A percentile compares a stretch with the other conserved stretches of the same genome.
phyloP scores from a whole-genome alignment of 345 rosid genomes.

The Populus simonii region DNA sequence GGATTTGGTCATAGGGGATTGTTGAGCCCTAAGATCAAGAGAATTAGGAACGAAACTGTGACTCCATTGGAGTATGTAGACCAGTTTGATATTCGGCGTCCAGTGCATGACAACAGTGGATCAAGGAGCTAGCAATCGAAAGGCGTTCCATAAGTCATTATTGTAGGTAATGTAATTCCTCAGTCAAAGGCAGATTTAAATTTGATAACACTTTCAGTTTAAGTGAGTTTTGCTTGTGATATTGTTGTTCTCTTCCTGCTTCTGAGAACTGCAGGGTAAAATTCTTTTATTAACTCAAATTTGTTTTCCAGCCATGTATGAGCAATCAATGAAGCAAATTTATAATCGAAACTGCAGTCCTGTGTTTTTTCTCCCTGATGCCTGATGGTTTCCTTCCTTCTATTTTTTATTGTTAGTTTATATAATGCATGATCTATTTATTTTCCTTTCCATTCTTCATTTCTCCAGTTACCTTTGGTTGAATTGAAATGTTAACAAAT shows the following conservation, averaged over 20 bases:
- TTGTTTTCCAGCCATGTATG: constrained; percentile 20
- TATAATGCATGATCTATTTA: background rate
- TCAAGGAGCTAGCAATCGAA: constrained; percentile 33
- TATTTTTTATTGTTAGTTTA: background rate
- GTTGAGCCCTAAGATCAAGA: constrained; percentile 89
- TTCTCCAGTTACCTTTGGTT: background rate
- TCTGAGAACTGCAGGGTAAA: constrained; percentile 23
- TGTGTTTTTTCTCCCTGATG: background rate
- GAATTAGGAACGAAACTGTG: constrained; percentile 75
- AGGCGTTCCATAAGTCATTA: constrained; percentile 32
- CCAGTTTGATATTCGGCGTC: constrained; percentile 69
- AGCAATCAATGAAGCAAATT: constrained; percentile 29
- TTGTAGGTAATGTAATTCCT: constrained; percentile 43
- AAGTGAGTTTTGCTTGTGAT: constrained; percentile 26
- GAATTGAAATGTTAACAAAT: background rate
- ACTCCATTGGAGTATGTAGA: constrained; percentile 67
- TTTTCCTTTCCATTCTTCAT: background rate
- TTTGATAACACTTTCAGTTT: constrained; percentile 20
- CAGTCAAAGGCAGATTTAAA: constrained; percentile 27
- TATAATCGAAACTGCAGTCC: background rate
- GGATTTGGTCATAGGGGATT: constrained; percentile 89
- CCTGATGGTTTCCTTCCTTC: background rate
- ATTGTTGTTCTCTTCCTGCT: constrained; percentile 19
- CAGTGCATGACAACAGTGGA: constrained; percentile 30
- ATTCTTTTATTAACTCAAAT: constrained; percentile 37